These are phyloP conservation scores for Eutrema yunnanense DNA, from an alignment of 345 rosid genomes.

Conservation along the genomic window DNA sequence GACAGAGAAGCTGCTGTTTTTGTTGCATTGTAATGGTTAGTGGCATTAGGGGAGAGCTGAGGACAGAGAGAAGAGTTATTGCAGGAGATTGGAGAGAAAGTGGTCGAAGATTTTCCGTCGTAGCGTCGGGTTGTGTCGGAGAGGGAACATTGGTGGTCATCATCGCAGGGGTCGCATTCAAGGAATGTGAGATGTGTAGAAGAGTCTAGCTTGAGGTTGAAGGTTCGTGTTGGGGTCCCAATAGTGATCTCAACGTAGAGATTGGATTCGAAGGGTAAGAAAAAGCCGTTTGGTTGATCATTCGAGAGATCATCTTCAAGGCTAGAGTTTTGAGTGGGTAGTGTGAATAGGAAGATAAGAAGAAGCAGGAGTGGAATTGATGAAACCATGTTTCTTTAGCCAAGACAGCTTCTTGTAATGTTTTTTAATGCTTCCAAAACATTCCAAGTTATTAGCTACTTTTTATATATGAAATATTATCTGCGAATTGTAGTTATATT, in stretches of 20 bases:
- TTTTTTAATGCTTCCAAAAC: background rate
- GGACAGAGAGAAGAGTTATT: conserved; percentile 24
- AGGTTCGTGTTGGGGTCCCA: conserved; percentile 23
- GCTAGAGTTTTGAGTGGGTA: background rate
- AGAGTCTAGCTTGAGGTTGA: conserved; percentile 31
- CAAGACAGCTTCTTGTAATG: background rate
- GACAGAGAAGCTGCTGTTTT: background rate
- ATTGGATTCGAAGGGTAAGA: conserved; percentile 27
- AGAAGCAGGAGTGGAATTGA: background rate
- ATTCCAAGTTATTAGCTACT: background rate
- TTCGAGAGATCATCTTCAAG: background rate
- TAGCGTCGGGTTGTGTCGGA: conserved; percentile 3
- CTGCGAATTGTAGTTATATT: background rate
- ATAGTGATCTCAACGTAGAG: conserved; percentile 24
- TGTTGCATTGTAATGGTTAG: background rate
- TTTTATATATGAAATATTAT: background rate
- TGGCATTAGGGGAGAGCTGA: background rate
- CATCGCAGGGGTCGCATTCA: conserved; percentile 14
- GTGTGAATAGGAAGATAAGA: background rate
- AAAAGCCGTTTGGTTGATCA: conserved; percentile 25
- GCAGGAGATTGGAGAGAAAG: conserved; percentile 25
- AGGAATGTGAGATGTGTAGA: conserved; percentile 31
- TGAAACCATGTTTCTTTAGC: conserved; percentile 9
- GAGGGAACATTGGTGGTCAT: conserved; percentile 19
- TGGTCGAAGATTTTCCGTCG: conserved; percentile 14